Conservation (phyloP, 2,329 filamentous ascomycete genomes). For the Colletotrichum trifolii region DNA sequence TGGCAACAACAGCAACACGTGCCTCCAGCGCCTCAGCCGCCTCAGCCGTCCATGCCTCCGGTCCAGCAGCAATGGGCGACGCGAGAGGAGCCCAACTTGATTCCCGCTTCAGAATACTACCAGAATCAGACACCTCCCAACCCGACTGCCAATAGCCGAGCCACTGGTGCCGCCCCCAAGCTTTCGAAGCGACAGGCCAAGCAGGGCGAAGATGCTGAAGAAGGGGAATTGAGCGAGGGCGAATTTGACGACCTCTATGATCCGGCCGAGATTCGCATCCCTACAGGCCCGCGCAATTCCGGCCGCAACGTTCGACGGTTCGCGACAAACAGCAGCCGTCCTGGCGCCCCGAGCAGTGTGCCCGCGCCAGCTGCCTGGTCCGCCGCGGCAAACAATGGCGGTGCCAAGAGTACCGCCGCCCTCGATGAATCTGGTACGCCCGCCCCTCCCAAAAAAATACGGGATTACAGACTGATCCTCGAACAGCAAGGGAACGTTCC, state of each 20-base stretch:
- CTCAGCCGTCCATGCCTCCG: background rate
- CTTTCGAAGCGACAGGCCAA: constrained; percentile 1
- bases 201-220: constrained; percentile 55
- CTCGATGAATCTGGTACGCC: constrained; percentile 12
- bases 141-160: constrained; percentile 34
- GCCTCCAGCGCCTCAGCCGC: constrained; percentile 6
- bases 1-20: constrained; percentile 20
- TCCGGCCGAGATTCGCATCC: constrained; percentile 42
- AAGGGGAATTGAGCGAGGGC: constrained; percentile 81
- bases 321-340: background rate
- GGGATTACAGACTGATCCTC: background rate
- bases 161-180: background rate
- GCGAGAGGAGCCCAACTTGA: constrained; percentile 35
- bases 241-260: constrained; percentile 70
- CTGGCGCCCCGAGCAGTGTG: background rate
- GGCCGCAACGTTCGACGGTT: background rate
- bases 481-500: constrained; percentile 55
- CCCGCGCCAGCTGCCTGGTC: background rate
- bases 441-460: background rate
- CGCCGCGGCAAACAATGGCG: background rate
- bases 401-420: constrained; percentile 3
- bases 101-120: constrained; percentile 36
- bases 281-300: background rate
- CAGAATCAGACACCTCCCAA: constrained; percentile 33
- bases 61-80: constrained; percentile 24